Base-by-base conservation (phyloP, 2,329 filamentous ascomycete genomes). In the Clonostachys rosea region DNA sequence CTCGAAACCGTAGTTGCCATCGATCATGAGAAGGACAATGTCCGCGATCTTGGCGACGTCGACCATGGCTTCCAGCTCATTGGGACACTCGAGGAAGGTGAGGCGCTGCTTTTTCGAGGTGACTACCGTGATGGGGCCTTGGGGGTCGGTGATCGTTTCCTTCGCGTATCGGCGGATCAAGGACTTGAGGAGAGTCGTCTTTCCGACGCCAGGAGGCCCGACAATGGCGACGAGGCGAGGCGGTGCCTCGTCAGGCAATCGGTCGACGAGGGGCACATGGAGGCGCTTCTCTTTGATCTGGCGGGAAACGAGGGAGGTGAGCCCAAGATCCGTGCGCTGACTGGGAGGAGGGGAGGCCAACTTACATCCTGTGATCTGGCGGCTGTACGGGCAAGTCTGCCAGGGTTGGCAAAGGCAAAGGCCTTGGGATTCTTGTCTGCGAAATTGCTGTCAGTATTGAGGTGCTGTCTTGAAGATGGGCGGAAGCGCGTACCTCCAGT, bases 1-100 rank as follows among this genome's bases (percentile, higher is more conserved):
- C 70, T 99, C 94, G 62, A 99, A 99, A 13, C 94, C 95, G 60
- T 88, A 99, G 69, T 97, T 97, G 47, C 94, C 95, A 63, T 99
- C 94, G 57, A 99, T 99, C 89, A 99, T 94, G 48, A 99, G 79
- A 44, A 99, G 77, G 6, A 97, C 89, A 59, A 99, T 96, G 65
- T 99, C 94, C 16, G 95, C 94, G 40, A 99, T 89, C 69, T 99
- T 99, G 50, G 94, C 89, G 48, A 96, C 80, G 67, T 99, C 94
- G 54, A 99, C 91, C 89, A 97, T 96, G 55, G 89, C 87, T 52
- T 95, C 91, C 46, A 99, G 81, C 57, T 94, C 91, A 62, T 97
- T 92, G n/a, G 95, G 91, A 61, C 90, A 96, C 80, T 99, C 94
- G 61, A 99, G 72, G 64, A 99, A 96, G 0, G 94, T 99, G 43